Conservation (phyloP, 2,329 filamentous ascomycete species). For the Trematosphaeria pertusa region DNA sequence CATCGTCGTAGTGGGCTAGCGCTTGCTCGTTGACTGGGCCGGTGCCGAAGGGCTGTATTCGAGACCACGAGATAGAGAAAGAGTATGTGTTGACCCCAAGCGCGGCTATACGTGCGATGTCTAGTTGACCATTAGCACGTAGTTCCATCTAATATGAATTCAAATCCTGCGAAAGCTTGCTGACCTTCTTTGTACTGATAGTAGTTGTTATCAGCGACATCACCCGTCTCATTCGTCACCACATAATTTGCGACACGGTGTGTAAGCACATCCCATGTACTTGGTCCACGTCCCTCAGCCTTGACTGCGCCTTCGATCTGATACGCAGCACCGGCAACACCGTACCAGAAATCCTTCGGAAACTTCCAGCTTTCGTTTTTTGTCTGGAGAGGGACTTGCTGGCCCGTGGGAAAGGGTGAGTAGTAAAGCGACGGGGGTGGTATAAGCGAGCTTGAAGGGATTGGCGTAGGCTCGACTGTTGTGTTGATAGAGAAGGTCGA, state of each 20-base stretch:
- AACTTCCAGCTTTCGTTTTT: conserved; percentile 38
- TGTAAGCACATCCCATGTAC: conserved; percentile 49
- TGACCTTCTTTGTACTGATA: conserved; percentile 56
- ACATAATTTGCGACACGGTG: conserved; percentile 38
- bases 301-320: conserved; percentile 55
- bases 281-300: conserved; percentile 49
- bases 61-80: conserved; percentile 58
- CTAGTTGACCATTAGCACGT: too few relatives aligned
- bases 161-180: neutral
- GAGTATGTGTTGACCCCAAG: conserved; percentile 44
- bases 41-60: conserved; percentile 57
- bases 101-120: conserved; percentile 46
- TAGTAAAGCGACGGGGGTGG: conserved; percentile 44
- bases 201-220: conserved; percentile 60
- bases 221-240: conserved; percentile 49
- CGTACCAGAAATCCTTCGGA: conserved; percentile 51
- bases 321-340: conserved; percentile 51
- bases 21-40: conserved; percentile 55
- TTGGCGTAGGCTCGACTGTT: conserved; percentile 37
- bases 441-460: conserved; percentile 42
- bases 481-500: conserved; percentile 27
- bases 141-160: neutral
- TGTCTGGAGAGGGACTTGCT: conserved; percentile 32
- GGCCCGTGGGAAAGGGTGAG: conserved; percentile 37
- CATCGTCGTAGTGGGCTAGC: conserved; percentile 57